Percentiles rank a stretch among this genome's conserved stretches.
phyloP scores from a whole-genome alignment of 2,329 filamentous ascomycete genomes.

The Neopestalotiopsis clavispora region DNA sequence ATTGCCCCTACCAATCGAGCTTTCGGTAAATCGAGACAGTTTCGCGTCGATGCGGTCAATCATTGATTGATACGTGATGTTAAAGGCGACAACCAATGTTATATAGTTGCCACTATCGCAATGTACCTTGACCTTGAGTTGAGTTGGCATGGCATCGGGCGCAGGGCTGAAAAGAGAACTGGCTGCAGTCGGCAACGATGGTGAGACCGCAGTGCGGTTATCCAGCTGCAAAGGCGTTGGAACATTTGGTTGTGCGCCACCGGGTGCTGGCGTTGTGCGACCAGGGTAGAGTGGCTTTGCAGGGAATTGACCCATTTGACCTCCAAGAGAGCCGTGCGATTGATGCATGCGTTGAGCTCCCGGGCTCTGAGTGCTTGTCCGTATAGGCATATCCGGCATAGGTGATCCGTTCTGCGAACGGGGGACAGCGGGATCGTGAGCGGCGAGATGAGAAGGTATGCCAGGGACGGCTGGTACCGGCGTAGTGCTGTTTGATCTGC shows the following conservation, averaged over 20 bases:
- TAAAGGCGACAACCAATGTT: constrained; percentile 93
- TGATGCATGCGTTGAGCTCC: constrained; percentile 64
- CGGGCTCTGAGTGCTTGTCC: constrained; percentile 74
- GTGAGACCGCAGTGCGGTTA: constrained; percentile 51
- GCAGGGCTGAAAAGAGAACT: constrained; percentile 51
- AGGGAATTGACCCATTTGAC: constrained; percentile 61
- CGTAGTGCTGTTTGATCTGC: constrained; percentile 57
- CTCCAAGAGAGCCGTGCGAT: constrained; percentile 53
- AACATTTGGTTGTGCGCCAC: constrained; percentile 32
- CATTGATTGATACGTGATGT: constrained; percentile 91
- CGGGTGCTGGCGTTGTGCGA: constrained; percentile 49
- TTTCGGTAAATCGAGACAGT: constrained; percentile 82
- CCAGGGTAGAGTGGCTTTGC: constrained; percentile 57
- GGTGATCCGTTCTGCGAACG: constrained; percentile 86
- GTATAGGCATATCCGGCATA: constrained; percentile 66
- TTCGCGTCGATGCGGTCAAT: constrained; percentile 97
- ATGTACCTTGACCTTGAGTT: constrained; percentile 95
- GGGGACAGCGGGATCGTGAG: constrained; percentile 63
- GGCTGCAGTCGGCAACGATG: constrained; percentile 45
- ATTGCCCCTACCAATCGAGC: constrained; percentile 80
- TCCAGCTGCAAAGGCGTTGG: constrained; percentile 42
- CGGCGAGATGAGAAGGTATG: constrained; percentile 69
- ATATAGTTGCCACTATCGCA: constrained; percentile 86
- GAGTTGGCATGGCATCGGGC: constrained; percentile 61
- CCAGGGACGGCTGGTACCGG: constrained; percentile 74